Evolutionary conservation across 1,284 basidiomycete genomes (phyloP), one percentile per base, ranked within the genome.

Genomic region (Grifola frondosa): DNA sequence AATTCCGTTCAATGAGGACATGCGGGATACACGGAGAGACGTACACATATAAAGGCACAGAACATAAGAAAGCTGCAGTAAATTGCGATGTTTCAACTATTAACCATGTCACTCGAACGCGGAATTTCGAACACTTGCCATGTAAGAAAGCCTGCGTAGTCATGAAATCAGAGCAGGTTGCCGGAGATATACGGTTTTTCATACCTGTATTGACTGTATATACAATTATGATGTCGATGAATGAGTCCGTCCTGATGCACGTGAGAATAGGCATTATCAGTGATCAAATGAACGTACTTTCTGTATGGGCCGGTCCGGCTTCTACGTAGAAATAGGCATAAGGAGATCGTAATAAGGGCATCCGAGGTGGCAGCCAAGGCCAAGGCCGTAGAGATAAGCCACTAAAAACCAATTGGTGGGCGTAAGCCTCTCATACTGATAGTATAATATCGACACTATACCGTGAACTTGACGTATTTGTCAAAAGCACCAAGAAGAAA

Each of bases 261-360:
- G n/a, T n/a, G n/a, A n/a, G n/a, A n/a, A n/a, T n/a, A n/a, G n/a
- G n/a, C n/a, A n/a, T 20, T n/a, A n/a, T n/a, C n/a, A n/a, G n/a
- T n/a, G n/a, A n/a, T n/a, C n/a, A n/a, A 16, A 0, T n/a, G 0
- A 9, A 17, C 33, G 12, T 38, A 50, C 49, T 39, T 37, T 30
- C 39, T 41, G 41, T 46, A 44, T n/a, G n/a, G n/a, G 12, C 49
- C 49, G 0, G 49, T 50, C 7, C 49, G 44, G 12, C 49, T 37
- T 9, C 19, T n/a, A 7, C 29, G 41, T 7, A 50, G 29, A 29
- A 39, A 46, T 25, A 30, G 33, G 3, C 22, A 44, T 11, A 46
- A 32, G 3, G 41, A 22, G 7, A 15, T 32, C 3, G 43, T 41
- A 2, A 25, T 26, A 5, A 50, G 17, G 4, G 32, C 10, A 23